A percentile compares a stretch with the other conserved stretches of the same genome.
Conservation (phyloP, 352 stramenopile genomes). For the Phytophthora hybrid region DNA sequence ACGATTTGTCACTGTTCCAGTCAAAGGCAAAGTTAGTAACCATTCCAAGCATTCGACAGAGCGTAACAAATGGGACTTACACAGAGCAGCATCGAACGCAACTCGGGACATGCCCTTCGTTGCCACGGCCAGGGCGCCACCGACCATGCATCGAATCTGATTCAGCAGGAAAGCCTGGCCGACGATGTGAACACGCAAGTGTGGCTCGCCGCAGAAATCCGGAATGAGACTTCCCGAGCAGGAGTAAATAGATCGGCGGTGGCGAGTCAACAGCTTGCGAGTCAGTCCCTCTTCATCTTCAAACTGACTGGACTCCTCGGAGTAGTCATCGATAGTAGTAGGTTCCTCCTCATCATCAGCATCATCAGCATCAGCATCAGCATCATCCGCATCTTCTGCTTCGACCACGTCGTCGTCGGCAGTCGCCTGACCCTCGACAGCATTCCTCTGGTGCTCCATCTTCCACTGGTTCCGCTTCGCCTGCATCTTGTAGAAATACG, state of each 20-base stretch:
- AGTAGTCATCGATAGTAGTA: slow-evolving; percentile 31
- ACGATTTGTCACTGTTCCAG: slow-evolving; percentile 62
- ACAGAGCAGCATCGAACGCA: slow-evolving; percentile 77
- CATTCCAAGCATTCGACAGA: not conserved
- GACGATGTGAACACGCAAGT: slow-evolving; percentile 81
- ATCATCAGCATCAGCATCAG: too few relatives aligned
- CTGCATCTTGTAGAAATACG: slow-evolving; percentile 81
- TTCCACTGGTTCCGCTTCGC: slow-evolving; percentile 46
- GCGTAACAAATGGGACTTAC: slow-evolving; percentile 34
- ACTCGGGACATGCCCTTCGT: slow-evolving; percentile 74
- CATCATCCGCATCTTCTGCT: slow-evolving; percentile 5
- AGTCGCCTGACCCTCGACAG: slow-evolving; percentile 11
- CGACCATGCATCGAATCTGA: slow-evolving; percentile 93
- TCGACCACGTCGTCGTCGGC: slow-evolving; percentile 17
- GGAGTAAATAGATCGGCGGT: slow-evolving; percentile 83
- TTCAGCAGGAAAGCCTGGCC: slow-evolving; percentile 89
- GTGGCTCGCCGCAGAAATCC: slow-evolving; percentile 69
- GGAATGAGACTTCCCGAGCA: slow-evolving; percentile 69
- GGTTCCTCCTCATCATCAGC: slow-evolving; percentile 24
- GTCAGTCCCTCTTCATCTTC: slow-evolving; percentile 44
- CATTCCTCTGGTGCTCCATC: slow-evolving; percentile 24
- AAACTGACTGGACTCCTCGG: slow-evolving; percentile 47
- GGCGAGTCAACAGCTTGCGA: slow-evolving; percentile 68
- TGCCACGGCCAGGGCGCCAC: slow-evolving; percentile 82
- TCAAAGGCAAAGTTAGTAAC: slow-evolving; percentile 1